phyloP scores from a whole-genome alignment of 441 rosid genomes.

The Brassica balearica region DNA sequence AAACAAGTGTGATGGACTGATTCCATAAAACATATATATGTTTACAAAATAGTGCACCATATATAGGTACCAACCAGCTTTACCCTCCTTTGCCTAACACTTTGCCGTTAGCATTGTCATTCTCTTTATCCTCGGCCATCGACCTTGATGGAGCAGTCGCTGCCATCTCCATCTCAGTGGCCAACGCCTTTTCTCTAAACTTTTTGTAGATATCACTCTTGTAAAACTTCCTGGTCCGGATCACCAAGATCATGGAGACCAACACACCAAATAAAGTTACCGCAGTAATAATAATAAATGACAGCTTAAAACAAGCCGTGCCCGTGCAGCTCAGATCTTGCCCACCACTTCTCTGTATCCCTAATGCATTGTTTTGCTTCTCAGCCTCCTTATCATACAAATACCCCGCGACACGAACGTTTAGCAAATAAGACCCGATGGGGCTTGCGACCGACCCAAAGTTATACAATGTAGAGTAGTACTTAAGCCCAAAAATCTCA shows the following conservation, averaged over 20 bases:
- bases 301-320: constrained; percentile 62
- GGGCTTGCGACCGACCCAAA: constrained; percentile 72
- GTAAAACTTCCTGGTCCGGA: constrained; percentile 78
- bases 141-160: constrained; percentile 3
- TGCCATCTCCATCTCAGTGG: constrained; percentile 57
- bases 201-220: constrained; percentile 78
- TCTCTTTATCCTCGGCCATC: constrained; percentile 24
- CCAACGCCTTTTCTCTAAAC: constrained; percentile 60
- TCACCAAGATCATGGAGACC: constrained; percentile 64
- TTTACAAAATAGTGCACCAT: constrained; percentile 23
- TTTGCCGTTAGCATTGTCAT: constrained; percentile 31
- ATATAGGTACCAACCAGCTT: not conserved
- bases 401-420: constrained; percentile 64
- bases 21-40: constrained; percentile 13
- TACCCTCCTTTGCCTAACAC: constrained; percentile 26
- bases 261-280: constrained; percentile 72
- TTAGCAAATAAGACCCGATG: constrained; percentile 59
- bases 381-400: constrained; percentile 71
- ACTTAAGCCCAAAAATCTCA: constrained; percentile 71
- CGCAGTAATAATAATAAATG: constrained; percentile 71
- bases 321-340: constrained; percentile 63
- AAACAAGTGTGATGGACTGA: constrained; percentile 11
- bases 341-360: constrained; percentile 36
- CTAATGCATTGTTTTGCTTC: constrained; percentile 56
- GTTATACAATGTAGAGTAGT: constrained; percentile 68